Evolutionary conservation across 2,329 filamentous ascomycete species (phyloP), one percentile per base, ranked within the genome.

Genomic region (Calonectria henricotiae): DNA sequence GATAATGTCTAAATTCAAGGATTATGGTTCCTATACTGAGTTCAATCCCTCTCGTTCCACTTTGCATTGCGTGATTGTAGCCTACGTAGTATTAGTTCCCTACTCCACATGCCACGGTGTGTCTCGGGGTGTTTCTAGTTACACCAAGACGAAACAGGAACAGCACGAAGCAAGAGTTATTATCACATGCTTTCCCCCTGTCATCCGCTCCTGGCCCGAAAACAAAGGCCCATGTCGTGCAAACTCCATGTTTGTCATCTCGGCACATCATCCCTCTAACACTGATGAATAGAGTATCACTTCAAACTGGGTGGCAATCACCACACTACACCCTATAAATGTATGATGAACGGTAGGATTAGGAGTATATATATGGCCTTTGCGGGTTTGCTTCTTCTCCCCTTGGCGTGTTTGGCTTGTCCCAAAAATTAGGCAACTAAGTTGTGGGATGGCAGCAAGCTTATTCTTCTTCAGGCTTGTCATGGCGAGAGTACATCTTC

Each of bases 401-500:
- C 32, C 23, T 39, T 20, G 5, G 20, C 15, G 11, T 6, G 13
- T 5, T 23, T 17, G 12, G 7, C 11, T 8, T 58, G n/a, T 23
- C 3, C n/a, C 43, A 15, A 39, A 39, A 46, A 55, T 30, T 46
- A 63, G 64, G 47, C 41, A 62, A 27, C 27, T 37, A 9, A 37
- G 8, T 13, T 37, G 3, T 6, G 35, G 35, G 5, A 12, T 30
- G 6, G 7, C 4, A 30, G 27, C 27, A 4, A 30, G 27, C 63
- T 43, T 17, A 51, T 51, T 74, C 68, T 47, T 85, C 83, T 3
- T 80, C 78, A 1, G 86, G 87, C 79, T 87, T 87, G 77, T 90
- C 86, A 75, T 90, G 88, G 37, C 89, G 82, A 61, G 88, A 89
- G 79, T 90, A 91, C 86, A 90, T 89, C 79, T 88, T 88, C 81